Evolutionary conservation across 2,329 filamentous ascomycete species (phyloP), one percentile per base, ranked within the genome.

Genomic region (Zymoseptoria passerinii): DNA sequence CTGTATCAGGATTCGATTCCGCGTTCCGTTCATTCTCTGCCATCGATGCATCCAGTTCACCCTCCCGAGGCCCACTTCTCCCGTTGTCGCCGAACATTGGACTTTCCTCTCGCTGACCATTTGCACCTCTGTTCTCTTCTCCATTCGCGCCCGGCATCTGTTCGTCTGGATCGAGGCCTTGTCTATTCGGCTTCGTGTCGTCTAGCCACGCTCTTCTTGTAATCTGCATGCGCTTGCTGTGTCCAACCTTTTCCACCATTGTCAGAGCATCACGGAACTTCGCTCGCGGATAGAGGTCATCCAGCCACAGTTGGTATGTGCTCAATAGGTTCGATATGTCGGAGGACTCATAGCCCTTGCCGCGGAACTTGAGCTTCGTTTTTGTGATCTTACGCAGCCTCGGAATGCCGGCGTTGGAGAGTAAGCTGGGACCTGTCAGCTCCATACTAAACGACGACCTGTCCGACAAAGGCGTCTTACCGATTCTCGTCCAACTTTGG

Each of bases 301-400:
- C 92, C 1, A 99, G 87, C 94, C 94, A 99, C 57, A 96, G 75
- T 72, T 97, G 94, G 71, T 97, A 99, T 71, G 95, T 89, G 23
- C 89, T 90, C 52, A 99, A 80, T 23, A 99, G 81, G 16, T 86
- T 84, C 0, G 86, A 83, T 9, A 91, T 84, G 70, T 99, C 94
- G 18, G 88, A 86, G 74, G 94, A 97, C 86, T 99, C 94, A 71
- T 97, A 90, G 0, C 92, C 92, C 73, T 95, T 97, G 53, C 94
- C 94, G 71, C 92, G 95, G 66, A 96, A 84, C 64, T 83, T 89
- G 19, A 96, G 76, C 50, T 81, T 81, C 28, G 84, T 81, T 55
- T 83, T 85, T 0, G 89, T 86, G 66, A 85, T 85, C 61, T 80
- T 83, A 49, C 88, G 85, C 55, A 99, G 77, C 67, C 87, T 90